Percentiles rank a stretch among this genome's conserved stretches.
Evolutionary conservation across 2,329 filamentous ascomycete species (phyloP).

Genomic region (Cladosporium sphaerospermum): DNA sequence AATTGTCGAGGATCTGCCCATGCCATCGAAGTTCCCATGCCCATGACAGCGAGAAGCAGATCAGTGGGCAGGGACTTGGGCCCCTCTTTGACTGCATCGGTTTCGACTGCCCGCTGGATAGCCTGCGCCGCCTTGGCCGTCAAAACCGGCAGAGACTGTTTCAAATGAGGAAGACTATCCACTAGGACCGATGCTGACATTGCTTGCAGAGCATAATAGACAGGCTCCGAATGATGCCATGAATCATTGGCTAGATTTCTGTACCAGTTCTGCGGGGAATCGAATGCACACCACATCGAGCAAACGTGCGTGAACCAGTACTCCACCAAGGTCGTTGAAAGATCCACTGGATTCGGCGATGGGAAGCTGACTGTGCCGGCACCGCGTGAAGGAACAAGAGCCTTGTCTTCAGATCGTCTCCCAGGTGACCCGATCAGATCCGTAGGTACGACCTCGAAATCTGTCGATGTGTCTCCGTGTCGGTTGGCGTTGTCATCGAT

Average conservation of each 20-base stretch:
- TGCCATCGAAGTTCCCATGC: constrained; percentile 16
- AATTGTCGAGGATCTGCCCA: constrained; percentile 15
- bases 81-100: neutral
- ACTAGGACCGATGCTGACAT: constrained; percentile 16
- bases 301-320: constrained; percentile 18
- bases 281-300: constrained; percentile 17
- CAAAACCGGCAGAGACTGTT: constrained; percentile 4
- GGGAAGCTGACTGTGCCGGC: neutral
- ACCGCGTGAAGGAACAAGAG: neutral
- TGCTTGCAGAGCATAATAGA: constrained; percentile 14
- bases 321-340: constrained; percentile 13
- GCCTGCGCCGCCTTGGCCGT: constrained; percentile 8
- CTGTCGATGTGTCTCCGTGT: neutral
- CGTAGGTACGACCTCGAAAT: neutral
- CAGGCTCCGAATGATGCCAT: constrained; percentile 14
- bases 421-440: neutral
- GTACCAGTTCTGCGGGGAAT: constrained; percentile 15
- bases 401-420: neutral
- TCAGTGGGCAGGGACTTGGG: constrained; percentile 10
- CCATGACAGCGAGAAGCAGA: constrained; percentile 15
- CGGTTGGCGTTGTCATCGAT: neutral
- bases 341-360: constrained; percentile 7
- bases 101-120: constrained; percentile 2
- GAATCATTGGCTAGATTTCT: constrained; percentile 14
- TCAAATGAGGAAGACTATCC: constrained; percentile 15